Evolutionary conservation across 1,284 basidiomycete genomes (phyloP).

Genomic region (Rhodotorula sp.): DNA sequence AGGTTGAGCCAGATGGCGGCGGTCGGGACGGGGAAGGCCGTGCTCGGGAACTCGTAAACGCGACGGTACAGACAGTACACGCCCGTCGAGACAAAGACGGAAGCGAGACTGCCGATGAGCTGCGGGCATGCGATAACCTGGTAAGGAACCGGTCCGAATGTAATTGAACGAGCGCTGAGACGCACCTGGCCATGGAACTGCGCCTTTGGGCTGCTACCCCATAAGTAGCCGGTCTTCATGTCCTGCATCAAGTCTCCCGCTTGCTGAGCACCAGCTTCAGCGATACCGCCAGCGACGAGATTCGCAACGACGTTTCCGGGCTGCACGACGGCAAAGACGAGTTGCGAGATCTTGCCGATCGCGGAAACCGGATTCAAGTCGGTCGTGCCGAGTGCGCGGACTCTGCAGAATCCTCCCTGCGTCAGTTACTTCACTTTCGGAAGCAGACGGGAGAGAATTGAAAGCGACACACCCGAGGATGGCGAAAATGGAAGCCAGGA

Average conservation of each 20-base stretch:
- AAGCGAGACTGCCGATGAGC: conserved; percentile 79
- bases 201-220: conserved; percentile 53
- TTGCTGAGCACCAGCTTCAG: conserved; percentile 94
- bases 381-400: conserved; percentile 86
- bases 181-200: conserved; percentile 51
- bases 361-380: conserved; percentile 86
- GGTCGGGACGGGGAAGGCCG: conserved; percentile 88
- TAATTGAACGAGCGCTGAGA: neutral
- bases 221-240: conserved; percentile 87
- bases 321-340: conserved; percentile 90
- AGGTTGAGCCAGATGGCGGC: conserved; percentile 79
- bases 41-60: conserved; percentile 71
- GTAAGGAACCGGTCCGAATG: neutral
- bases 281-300: conserved; percentile 91
- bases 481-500: conserved; percentile 77
- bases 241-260: conserved; percentile 99
- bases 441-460: conserved; percentile 6
- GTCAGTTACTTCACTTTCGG: neutral
- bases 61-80: conserved; percentile 83
- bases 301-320: conserved; percentile 84
- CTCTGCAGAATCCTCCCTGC: conserved; percentile 53
- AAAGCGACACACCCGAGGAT: conserved; percentile 68
- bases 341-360: conserved; percentile 89
- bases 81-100: conserved; percentile 81
- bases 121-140: conserved; percentile 65